Conservation (phyloP, 148 eudicot species). For the Spergularia bocconei region DNA sequence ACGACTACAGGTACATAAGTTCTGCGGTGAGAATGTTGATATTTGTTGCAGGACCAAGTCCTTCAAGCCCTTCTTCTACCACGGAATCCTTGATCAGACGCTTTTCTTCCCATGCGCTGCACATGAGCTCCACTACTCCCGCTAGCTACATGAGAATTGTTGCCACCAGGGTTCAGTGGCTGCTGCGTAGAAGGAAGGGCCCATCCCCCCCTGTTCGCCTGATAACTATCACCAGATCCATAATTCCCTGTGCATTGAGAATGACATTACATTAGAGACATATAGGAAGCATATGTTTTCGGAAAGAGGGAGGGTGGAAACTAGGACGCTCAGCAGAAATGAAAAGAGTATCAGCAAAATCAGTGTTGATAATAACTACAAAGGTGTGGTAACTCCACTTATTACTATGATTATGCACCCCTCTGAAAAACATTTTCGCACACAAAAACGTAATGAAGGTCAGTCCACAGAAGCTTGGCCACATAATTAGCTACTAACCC, state of each 20-base stretch:
- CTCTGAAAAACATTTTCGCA: no score
- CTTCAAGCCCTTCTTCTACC: conserved; percentile 35
- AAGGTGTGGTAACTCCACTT: background rate
- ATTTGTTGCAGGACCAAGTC: background rate
- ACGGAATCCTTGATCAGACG: conserved; percentile 12
- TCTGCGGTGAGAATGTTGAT: background rate
- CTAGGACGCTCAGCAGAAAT: no score
- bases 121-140: conserved; percentile 22
- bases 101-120: conserved; percentile 23
- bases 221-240: conserved; percentile 33
- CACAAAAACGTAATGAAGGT: no score
- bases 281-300: no score
- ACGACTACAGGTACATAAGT: background rate
- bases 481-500: background rate
- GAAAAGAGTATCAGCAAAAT: no score
- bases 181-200: conserved; percentile 68
- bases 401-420: background rate
- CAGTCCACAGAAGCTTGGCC: background rate
- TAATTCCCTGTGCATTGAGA: conserved; percentile 10
- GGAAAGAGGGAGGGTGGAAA: no score
- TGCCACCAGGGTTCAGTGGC: conserved; percentile 9
- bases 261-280: background rate
- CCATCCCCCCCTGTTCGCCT: conserved; percentile 46
- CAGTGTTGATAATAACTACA: no score
- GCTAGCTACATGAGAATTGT: conserved; percentile 2